Evolutionary conservation across 2,329 filamentous ascomycete genomes (phyloP), one percentile per base, ranked within the genome.

Genomic region (Aureobasidium sp.): DNA sequence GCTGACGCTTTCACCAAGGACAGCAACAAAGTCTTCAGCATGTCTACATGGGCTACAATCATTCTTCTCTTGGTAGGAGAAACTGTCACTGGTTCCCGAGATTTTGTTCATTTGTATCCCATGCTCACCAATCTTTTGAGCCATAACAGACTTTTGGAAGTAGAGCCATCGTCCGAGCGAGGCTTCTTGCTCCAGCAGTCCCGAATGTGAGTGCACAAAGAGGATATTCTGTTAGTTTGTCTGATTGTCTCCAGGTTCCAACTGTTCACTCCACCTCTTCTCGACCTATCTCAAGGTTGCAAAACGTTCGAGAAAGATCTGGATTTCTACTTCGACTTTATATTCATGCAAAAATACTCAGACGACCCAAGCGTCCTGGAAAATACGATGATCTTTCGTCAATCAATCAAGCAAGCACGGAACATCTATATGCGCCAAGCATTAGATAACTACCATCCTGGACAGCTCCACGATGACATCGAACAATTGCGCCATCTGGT

Each of bases 11-110:
- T 73, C 1, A 64, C 66, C 15, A 66, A 68, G 1, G 66, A 68
- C 2, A 67, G 69, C 0, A 64, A 70, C 9, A 66, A 68, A n/a
- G 68, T 76, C 0, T 76, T 77, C 64, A 75, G 70, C 36, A 68
- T 71, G 0, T 75, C 70, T 12, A 76, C 72, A 2, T 70, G 75
- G 64, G 73, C 74, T 0, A 77, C 74, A 0, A 67, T 77, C 12
- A 64, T 77, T 1, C 71, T 77, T 0, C 68, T 77, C 0, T 65
- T 78, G 0, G 75, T 77, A 0, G 76, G 76, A 0, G 76, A 78
- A 15, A 77, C 75, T 0, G 75, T 77, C 7, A 77, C 75, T 0
- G 75, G 74, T 0, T 73, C 74, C 3, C 69, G 69, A 22, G 76
- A 77, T 36, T 77, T 73, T 52, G 65, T 64, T 0, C 74, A 74